Evolutionary conservation across 495 filamentous ascomycete genomes (phyloP).

Genomic region (Rhypophila decipiens): DNA sequence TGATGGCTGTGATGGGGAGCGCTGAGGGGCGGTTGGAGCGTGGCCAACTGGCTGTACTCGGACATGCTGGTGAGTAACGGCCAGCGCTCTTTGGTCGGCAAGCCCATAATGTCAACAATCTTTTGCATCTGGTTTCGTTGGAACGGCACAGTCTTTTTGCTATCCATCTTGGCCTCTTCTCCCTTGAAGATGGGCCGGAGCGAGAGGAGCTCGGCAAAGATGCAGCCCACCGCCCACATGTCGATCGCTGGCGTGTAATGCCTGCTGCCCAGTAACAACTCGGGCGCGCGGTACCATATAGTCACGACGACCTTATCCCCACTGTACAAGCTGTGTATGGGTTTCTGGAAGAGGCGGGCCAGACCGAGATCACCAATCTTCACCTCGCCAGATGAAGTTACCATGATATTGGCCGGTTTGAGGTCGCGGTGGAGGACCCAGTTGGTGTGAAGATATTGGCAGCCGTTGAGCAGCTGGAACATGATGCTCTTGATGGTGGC

Average conservation of each 20-base stretch:
- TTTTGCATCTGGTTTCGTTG: constrained; percentile 98
- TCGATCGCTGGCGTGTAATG: constrained; percentile 97
- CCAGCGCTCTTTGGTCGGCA: constrained; percentile 87
- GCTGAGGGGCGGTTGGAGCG: constrained; percentile 46
- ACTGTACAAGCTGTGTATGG: constrained; percentile 79
- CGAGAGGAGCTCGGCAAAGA: constrained; percentile 89
- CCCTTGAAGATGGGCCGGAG: constrained; percentile 96
- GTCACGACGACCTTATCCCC: constrained; percentile 99
- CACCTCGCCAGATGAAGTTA: constrained; percentile 81
- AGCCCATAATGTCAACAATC: constrained; percentile 90
- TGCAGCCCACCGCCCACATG: constrained; percentile 96
- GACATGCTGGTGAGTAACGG: constrained; percentile 72
- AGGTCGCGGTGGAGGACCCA: constrained; percentile 97
- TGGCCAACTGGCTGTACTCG: constrained; percentile 70
- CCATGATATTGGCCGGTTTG: constrained; percentile 98
- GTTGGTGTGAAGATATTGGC: constrained; percentile 90
- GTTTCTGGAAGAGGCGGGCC: constrained; percentile 89
- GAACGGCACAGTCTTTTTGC: constrained; percentile 93
- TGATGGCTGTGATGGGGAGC: constrained; percentile 38
- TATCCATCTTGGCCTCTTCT: constrained; percentile 98
- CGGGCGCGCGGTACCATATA: constrained; percentile 97
- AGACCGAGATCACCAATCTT: constrained; percentile 92
- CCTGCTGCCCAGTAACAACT: constrained; percentile 79
- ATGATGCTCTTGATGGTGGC: constrained; percentile 84
- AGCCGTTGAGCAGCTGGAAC: constrained; percentile 89